Evolutionary conservation across 345 rosid genomes (phyloP), one percentile per base, ranked within the genome.

Genomic region (Hibiscus trionum): DNA sequence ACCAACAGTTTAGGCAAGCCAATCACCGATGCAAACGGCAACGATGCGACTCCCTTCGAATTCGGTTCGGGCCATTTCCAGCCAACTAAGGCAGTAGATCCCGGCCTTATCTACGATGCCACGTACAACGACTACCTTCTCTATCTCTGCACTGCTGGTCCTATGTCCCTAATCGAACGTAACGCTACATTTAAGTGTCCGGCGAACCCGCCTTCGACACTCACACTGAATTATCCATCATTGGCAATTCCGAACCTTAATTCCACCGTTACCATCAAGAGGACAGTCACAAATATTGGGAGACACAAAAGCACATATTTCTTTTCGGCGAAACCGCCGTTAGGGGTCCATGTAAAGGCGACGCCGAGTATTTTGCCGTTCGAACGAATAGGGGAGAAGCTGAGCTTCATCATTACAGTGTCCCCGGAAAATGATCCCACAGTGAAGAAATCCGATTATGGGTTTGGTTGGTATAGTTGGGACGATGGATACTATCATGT

Each of bases 381-480:
- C 39, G 11, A 81, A 58, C 80, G 61, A 17, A 56, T 83, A 7
- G 84, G 86, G 11, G 80, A 89, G 74, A 86, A 81, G 86, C 77
- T 68, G 66, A 82, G 88, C 76, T 93, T 93, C 79, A 82, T 65
- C 9, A 68, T 91, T 15, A 75, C 73, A 15, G 64, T 93, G 33
- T 49, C 37, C 1, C 56, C 66, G 0, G 8, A 0, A 24, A 3
- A 44, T 58, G 26, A 58, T 58, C 56, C 66, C 66, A 33, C 4
- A 31, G 17, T 62, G 31, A 67, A 11, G 44, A 12, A 33, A 37
- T 3, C 21, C 1, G 66, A 61, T 16, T 91, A 87, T 78, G 84
- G 33, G 15, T 93, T 93, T 72, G 98, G 98, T 21, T 89, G 87
- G 93, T 93, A 82, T 53, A 80, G 79, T 70, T 93, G 93, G 94